Evolutionary conservation across 2,329 filamentous ascomycete genomes (phyloP).

Genomic region (Neonectria ditissima): DNA sequence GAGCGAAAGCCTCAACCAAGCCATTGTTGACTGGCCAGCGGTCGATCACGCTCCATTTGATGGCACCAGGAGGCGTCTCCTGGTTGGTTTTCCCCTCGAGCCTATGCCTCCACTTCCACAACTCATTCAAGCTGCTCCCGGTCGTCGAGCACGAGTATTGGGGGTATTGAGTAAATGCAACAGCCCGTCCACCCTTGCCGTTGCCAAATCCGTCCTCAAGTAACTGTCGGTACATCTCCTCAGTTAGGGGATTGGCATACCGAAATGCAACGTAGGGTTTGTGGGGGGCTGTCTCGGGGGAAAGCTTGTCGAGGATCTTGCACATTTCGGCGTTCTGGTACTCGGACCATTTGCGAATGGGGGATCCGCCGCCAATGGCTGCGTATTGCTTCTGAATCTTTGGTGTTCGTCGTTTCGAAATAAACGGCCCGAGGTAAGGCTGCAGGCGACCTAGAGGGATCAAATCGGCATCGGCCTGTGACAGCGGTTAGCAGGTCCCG

Average conservation of each 20-base stretch:
- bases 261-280: constrained; percentile 98
- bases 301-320: constrained; percentile 92
- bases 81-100: constrained; percentile 80
- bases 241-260: constrained; percentile 92
- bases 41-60: constrained; percentile 98
- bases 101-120: constrained; percentile 96
- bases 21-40: constrained; percentile 95
- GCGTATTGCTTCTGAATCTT: constrained; percentile 98
- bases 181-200: constrained; percentile 90
- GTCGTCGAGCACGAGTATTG: constrained; percentile 99
- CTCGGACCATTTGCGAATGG: constrained; percentile 98
- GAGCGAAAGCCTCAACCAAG: constrained; percentile 90
- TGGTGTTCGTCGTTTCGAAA: constrained; percentile 87
- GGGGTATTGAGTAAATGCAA: constrained; percentile 98
- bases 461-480: constrained; percentile 87
- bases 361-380: constrained; percentile 95
- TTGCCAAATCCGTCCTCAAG: constrained; percentile 90
- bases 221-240: constrained; percentile 88
- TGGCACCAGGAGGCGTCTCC: constrained; percentile 71
- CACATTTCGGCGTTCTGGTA: constrained; percentile 96
- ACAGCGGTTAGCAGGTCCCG: constrained; percentile 29
- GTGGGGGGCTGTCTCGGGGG: constrained; percentile 93
- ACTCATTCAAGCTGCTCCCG: constrained; percentile 93
- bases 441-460: constrained; percentile 96
- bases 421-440: constrained; percentile 88